Evolutionary conservation across 208 protist species (phyloP).

Genomic region (Leishmania gerbilli): DNA sequence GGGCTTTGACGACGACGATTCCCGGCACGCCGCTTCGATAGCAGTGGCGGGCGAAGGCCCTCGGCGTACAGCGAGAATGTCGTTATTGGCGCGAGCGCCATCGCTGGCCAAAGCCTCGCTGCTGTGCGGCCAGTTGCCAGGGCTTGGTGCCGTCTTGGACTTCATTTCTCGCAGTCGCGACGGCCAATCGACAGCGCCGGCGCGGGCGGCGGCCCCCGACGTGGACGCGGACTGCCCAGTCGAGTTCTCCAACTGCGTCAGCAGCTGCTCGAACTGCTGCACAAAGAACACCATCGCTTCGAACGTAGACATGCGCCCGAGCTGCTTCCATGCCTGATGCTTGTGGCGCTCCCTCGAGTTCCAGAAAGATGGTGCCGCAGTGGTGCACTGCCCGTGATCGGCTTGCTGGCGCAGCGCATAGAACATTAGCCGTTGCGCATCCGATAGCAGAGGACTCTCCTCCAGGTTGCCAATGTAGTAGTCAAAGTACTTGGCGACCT

Average conservation of each 20-base stretch:
- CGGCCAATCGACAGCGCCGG: slow-evolving; percentile 17
- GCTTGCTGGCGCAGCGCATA: slow-evolving; percentile 80
- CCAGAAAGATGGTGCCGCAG: slow-evolving; percentile 65
- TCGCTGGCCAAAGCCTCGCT: neutral
- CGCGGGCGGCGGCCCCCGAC: neutral
- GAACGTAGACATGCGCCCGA: slow-evolving; percentile 62
- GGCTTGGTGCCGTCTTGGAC: neutral
- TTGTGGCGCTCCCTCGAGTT: slow-evolving; percentile 63
- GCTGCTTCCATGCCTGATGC: slow-evolving; percentile 74
- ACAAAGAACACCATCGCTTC: slow-evolving; percentile 92
- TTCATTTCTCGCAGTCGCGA: slow-evolving; percentile 17
- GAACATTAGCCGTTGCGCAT: slow-evolving; percentile 67
- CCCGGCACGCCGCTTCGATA: neutral
- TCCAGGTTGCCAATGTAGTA: slow-evolving; percentile 60
- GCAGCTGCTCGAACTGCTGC: slow-evolving; percentile 38
- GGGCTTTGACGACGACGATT: neutral
- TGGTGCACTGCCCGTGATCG: slow-evolving; percentile 66
- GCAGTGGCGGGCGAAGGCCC: neutral
- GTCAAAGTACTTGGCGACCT: slow-evolving; percentile 61
- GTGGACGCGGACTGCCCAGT: neutral
- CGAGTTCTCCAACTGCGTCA: slow-evolving; percentile 21
- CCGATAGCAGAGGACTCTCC: slow-evolving; percentile 39
- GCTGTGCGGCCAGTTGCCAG: neutral
- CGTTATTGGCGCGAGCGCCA: neutral
- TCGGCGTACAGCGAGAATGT: neutral